Evolutionary conservation across 148 eudicot species (phyloP).

Genomic region (Rhododendron ovatum): DNA sequence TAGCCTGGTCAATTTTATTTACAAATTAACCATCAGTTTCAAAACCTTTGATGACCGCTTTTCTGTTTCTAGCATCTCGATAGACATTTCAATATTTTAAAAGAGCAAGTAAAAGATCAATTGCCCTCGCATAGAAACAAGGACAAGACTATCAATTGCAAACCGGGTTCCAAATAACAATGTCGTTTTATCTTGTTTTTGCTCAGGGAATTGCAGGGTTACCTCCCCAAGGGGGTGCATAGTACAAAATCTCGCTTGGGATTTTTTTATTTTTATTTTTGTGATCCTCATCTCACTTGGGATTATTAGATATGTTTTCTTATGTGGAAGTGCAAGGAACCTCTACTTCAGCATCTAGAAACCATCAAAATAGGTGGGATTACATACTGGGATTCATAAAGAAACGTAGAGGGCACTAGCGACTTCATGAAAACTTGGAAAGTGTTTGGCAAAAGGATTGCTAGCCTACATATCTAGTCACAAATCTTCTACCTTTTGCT

Average conservation of each 20-base stretch:
- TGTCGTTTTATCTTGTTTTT: neutral
- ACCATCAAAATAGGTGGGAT: neutral
- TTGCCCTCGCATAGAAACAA: neutral
- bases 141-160: neutral
- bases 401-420: neutral
- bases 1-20: neutral
- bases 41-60: neutral
- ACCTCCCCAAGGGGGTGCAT: neutral
- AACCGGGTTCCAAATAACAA: neutral
- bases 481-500: neutral
- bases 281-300: neutral
- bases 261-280: too few relatives aligned
- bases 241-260: neutral
- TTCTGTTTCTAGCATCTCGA: neutral
- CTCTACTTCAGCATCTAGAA: neutral
- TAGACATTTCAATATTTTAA: neutral
- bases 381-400: neutral
- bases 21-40: neutral
- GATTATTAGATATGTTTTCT: neutral
- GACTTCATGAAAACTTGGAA: neutral
- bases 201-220: neutral
- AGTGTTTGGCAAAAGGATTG: neutral
- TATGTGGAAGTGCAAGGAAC: neutral
- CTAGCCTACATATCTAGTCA: neutral
- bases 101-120: neutral